Evolutionary conservation across 495 filamentous ascomycete species (phyloP).

Genomic region (Hypoxylon fragiforme): DNA sequence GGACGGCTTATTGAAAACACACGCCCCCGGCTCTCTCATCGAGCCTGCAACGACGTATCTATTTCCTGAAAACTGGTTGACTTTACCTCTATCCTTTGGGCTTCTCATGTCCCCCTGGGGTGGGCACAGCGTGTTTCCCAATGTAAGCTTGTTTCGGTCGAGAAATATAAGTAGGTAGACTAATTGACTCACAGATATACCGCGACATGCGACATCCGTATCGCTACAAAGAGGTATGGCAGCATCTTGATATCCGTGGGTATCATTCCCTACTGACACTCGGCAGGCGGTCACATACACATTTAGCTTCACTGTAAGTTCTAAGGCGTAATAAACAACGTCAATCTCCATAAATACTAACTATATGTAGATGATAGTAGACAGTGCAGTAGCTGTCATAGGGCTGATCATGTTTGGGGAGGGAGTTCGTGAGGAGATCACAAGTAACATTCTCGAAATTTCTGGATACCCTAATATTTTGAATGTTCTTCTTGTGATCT

Average conservation of each 20-base stretch:
- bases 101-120: slow-evolving; percentile 97
- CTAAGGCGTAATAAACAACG: too few relatives aligned
- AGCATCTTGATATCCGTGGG: neutral
- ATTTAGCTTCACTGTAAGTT: slow-evolving; percentile 83
- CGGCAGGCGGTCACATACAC: slow-evolving; percentile 71
- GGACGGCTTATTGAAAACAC: slow-evolving; percentile 82
- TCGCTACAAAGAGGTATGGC: slow-evolving; percentile 62
- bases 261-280: neutral
- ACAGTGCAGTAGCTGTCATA: slow-evolving; percentile 75
- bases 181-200: slow-evolving; percentile 66
- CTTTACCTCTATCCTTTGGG: slow-evolving; percentile 90
- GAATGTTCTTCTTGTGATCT: slow-evolving; percentile 76
- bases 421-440: slow-evolving; percentile 81
- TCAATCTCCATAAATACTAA: slow-evolving; percentile 19
- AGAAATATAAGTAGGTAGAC: neutral
- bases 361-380: slow-evolving; percentile 67
- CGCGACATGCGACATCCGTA: slow-evolving; percentile 95
- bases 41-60: slow-evolving; percentile 79
- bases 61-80: slow-evolving; percentile 84
- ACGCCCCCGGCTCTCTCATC: slow-evolving; percentile 78
- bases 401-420: slow-evolving; percentile 96
- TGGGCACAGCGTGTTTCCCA: slow-evolving; percentile 92
- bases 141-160: slow-evolving; percentile 44
- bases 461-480: slow-evolving; percentile 74
- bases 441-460: slow-evolving; percentile 78